phyloP scores from a whole-genome alignment of 2,329 filamentous ascomycete species.

The Helicocarpus griseus region DNA sequence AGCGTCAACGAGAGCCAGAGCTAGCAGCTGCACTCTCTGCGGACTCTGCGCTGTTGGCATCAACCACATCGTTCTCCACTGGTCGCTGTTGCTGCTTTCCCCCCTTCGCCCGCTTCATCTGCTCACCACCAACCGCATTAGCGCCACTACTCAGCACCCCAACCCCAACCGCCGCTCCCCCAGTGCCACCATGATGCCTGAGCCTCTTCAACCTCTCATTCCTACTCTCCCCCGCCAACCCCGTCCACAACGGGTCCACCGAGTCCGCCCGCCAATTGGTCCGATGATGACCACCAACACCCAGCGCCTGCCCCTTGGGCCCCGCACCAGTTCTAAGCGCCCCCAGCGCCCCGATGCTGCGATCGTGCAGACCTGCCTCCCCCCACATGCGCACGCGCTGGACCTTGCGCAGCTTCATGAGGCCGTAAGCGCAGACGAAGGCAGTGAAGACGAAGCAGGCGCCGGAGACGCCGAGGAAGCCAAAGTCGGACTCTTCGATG shows the following conservation, averaged over 20 bases:
- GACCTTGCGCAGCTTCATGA: slow-evolving; percentile 72
- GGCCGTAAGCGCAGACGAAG: slow-evolving; percentile 72
- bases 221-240: slow-evolving; percentile 30
- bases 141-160: no score
- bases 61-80: not conserved
- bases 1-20: not conserved
- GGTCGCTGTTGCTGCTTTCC: not conserved
- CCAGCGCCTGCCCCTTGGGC: slow-evolving; percentile 16
- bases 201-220: slow-evolving; percentile 28
- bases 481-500: slow-evolving; percentile 84
- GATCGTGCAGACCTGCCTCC: slow-evolving; percentile 35
- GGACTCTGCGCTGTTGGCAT: not conserved
- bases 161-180: slow-evolving; percentile 19
- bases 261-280: slow-evolving; percentile 36
- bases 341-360: not conserved
- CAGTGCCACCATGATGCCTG: no score
- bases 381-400: slow-evolving; percentile 84
- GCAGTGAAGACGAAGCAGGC: slow-evolving; percentile 63
- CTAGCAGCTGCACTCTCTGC: not conserved
- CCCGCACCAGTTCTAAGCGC: slow-evolving; percentile 16
- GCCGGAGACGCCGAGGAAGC: slow-evolving; percentile 67
- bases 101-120: not conserved
- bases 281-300: slow-evolving; percentile 16
- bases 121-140: no score
- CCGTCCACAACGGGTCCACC: slow-evolving; percentile 31